These are phyloP conservation scores for Citrus reticulata DNA, from an alignment of 345 rosid species.

Conservation along the genomic window DNA sequence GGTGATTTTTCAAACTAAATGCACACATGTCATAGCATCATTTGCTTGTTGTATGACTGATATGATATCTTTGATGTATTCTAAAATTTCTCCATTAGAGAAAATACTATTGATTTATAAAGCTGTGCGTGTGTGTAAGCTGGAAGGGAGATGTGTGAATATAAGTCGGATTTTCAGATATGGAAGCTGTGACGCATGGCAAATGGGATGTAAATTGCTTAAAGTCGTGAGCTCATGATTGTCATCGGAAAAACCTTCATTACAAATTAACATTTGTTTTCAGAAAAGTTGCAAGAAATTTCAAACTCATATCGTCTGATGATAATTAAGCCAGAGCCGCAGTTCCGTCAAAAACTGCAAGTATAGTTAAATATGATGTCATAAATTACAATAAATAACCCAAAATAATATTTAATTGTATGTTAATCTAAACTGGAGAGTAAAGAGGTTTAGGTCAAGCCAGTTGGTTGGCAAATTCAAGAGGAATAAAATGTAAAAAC, in stretches of 20 bases:
- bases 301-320: background rate
- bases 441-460: slow-evolving; percentile 18
- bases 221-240: slow-evolving; percentile 14
- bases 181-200: background rate
- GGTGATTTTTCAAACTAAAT: too few relatives aligned
- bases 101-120: too few relatives aligned
- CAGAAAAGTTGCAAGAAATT: background rate
- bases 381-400: background rate
- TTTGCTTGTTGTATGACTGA: too few relatives aligned
- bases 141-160: background rate
- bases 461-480: slow-evolving; percentile 9
- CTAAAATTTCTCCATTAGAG: too few relatives aligned
- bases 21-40: too few relatives aligned
- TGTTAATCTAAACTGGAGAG: slow-evolving; percentile 9
- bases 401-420: background rate
- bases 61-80: too few relatives aligned
- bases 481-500: background rate
- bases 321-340: background rate
- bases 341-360: slow-evolving; percentile 10
- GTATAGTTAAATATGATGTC: background rate
- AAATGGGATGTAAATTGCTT: background rate
- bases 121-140: background rate
- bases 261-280: background rate
- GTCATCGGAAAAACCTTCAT: slow-evolving; percentile 1
- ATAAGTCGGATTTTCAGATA: background rate